Evolutionary conservation across 148 eudicot species (phyloP).

Genomic region (Vaccinium macrocarpon): DNA sequence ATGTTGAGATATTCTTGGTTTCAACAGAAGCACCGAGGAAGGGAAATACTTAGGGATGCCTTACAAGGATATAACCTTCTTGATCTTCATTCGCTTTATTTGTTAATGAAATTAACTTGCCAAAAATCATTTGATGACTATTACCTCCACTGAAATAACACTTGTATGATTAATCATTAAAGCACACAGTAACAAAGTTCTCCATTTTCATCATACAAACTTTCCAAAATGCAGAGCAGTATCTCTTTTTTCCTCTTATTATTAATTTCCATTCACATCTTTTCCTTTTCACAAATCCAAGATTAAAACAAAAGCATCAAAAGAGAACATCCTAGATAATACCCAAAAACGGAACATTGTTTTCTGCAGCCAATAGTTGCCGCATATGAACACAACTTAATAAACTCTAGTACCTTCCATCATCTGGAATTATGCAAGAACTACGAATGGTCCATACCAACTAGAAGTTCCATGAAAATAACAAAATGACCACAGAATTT

Average conservation of each 20-base stretch:
- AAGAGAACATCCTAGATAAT: not conserved
- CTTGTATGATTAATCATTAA: too few species aligned
- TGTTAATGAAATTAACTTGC: too few species aligned
- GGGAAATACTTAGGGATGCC: too few species aligned
- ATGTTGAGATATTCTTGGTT: too few species aligned
- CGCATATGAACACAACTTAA: not conserved
- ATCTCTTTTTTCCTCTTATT: not conserved
- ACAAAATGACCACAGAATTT: not conserved
- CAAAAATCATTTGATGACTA: too few species aligned
- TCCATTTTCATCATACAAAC: too few species aligned
- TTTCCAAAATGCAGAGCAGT: too few species aligned
- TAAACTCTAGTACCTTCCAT: slow-evolving; percentile 5
- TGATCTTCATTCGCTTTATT: too few species aligned
- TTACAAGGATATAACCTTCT: too few species aligned
- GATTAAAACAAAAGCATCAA: not conserved
- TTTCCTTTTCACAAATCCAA: not conserved
- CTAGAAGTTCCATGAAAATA: not conserved
- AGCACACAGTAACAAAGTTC: too few species aligned
- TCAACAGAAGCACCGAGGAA: too few species aligned
- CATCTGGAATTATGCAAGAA: slow-evolving; percentile 18
- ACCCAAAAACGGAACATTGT: not conserved
- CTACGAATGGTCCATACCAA: not conserved
- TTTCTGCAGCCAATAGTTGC: not conserved
- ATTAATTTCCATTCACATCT: not conserved
- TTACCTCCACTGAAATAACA: too few species aligned